phyloP scores from a whole-genome alignment of 2,329 filamentous ascomycete species.

The Xylaria sp. region DNA sequence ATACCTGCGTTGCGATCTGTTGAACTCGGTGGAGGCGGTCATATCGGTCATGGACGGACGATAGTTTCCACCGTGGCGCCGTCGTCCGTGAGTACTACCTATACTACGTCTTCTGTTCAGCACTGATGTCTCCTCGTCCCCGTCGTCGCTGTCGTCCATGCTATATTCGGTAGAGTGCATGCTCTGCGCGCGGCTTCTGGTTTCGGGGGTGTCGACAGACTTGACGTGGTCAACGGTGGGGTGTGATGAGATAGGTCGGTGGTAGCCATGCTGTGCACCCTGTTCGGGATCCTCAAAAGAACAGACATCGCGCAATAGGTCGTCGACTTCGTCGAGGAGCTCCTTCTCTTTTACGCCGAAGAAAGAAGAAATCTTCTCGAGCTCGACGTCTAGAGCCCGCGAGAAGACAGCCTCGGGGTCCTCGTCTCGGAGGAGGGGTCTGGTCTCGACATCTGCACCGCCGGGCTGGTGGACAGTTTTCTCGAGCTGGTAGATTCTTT shows the following conservation, averaged over 20 bases:
- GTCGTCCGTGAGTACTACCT: conserved; percentile 32
- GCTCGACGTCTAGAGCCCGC: conserved; percentile 75
- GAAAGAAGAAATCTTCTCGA: conserved; percentile 92
- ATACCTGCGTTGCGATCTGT: conserved; percentile 52
- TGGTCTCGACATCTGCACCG: conserved; percentile 69
- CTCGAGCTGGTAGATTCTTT: conserved; percentile 89
- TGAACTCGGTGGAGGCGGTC: conserved; percentile 57
- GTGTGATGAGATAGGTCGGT: conserved; percentile 23
- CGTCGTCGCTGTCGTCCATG: conserved; percentile 50
- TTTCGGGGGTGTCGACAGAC: conserved; percentile 32
- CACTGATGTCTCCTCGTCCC: conserved; percentile 48
- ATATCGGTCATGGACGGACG: conserved; percentile 49
- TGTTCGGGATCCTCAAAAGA: conserved; percentile 54
- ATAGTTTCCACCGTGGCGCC: conserved; percentile 36
- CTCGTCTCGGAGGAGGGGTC: conserved; percentile 68
- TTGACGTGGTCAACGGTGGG: conserved; percentile 35
- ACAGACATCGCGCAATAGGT: conserved; percentile 69
- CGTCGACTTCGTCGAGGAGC: conserved; percentile 72
- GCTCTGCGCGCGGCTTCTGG: conserved; percentile 39
- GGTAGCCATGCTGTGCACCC: conserved; percentile 36
- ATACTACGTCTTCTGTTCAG: conserved; percentile 43
- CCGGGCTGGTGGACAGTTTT: conserved; percentile 66
- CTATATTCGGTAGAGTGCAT: conserved; percentile 51
- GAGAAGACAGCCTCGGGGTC: conserved; percentile 79
- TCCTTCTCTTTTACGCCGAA: conserved; percentile 86